Evolutionary conservation across 169 alveolate genomes (phyloP), one percentile per base, ranked within the genome.

Genomic region (Cryptosporidium ryanae): DNA sequence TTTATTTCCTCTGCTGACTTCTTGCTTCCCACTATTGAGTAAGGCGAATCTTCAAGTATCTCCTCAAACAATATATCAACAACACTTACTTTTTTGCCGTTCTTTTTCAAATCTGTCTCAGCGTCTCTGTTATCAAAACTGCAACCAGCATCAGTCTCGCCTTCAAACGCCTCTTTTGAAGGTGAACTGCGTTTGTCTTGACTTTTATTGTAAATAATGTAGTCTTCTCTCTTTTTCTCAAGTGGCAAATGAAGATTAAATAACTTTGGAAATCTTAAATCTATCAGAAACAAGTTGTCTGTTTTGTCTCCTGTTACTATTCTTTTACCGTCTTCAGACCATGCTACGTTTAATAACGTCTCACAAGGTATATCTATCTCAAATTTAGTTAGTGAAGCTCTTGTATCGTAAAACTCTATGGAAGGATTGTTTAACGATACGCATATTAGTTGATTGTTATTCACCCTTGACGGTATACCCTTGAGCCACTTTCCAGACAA

Each of bases 301-400:
- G 76, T 59, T 43, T 44, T 55, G n/a, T 76, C 87, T 32, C 76
- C 87, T 21, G 87, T 59, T 57, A 76, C 70, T 13, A 76, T 49
- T 34, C 52, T 76, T 0, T 25, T 76, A 25, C 29, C 59, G 63
- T 76, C 64, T 6, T 55, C 12, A 13, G 87, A 76, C 87, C 87
- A 76, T n/a, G 87, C 87, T 23, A 76, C 70, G 29, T 76, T 76
- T 13, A 76, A 48, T 43, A 76, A 76, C 31, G 55, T 43, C 12
- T 76, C 87, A 43, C 43, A 57, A 18, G 87, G 87, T 15, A 61
- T 38, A 44, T 15, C 29, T 10, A 76, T 76, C 25, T 59, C 68
- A 43, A 76, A 38, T 34, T 76, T 52, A 4, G 87, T 23, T 44
- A 23, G n/a, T 17, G 71, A 29, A 4, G 67, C 29, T 61, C 87